These are phyloP conservation scores for Rubus idaeus DNA, from an alignment of 306 rosid genomes.

Conservation along the genomic window DNA sequence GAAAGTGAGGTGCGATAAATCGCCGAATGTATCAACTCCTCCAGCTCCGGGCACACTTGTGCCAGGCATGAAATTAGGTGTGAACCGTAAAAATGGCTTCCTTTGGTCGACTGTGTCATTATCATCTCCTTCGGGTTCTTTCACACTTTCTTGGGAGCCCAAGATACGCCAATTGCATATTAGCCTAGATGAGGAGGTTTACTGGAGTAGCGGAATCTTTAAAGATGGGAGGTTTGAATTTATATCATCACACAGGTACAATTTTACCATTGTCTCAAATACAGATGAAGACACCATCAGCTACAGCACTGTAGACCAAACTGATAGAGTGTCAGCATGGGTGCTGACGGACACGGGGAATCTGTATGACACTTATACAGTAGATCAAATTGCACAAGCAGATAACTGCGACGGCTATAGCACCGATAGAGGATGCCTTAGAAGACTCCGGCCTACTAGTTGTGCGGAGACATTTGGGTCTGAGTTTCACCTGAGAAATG, in stretches of 20 bases:
- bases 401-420: neutral
- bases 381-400: neutral
- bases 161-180: neutral
- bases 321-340: neutral
- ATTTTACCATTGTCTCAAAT: neutral
- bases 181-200: neutral
- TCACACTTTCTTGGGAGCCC: conserved; percentile 33
- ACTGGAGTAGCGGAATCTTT: too few species aligned
- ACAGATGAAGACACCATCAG: neutral
- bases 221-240: too few species aligned
- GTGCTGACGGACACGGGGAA: neutral
- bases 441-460: neutral
- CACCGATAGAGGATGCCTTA: neutral
- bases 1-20: neutral
- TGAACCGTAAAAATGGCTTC: conserved; percentile 4
- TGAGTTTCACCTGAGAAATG: neutral
- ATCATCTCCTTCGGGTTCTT: conserved; percentile 13
- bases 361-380: neutral
- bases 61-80: conserved; percentile 35
- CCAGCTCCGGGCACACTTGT: neutral
- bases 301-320: neutral
- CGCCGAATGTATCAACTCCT: neutral
- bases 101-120: conserved; percentile 18
- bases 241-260: neutral
- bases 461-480: neutral